Base-by-base conservation (phyloP, 345 rosid genomes). In the Aquilaria yunnanensis region DNA sequence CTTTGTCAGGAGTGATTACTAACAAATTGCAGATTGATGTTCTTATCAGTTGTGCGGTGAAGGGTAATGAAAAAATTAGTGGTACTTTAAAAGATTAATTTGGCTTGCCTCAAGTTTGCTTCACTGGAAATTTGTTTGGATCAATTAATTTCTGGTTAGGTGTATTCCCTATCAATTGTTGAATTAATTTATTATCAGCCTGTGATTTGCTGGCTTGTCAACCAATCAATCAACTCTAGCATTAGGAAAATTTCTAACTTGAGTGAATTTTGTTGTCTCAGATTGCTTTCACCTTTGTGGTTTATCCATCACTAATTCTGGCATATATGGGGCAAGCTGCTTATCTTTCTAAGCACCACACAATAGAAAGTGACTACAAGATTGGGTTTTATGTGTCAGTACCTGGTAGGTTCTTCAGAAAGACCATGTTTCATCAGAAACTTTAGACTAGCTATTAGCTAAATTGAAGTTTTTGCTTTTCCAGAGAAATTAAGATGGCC, bases 251-350 rank as follows among this genome's bases (percentile, higher is more conserved):
- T 34, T 43, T 54, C 64, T 48, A 67, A 56, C 30, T 31, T 16
- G 70, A 10, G 51, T 51, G 41, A 47, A 48, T 10, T 51, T 69
- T 67, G 63, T 61, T 72, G 75, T 34, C 41, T 34, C 91, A 94
- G 97, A 80, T 94, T 62, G 99, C 99, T 11, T 94, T 94, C 78
- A 86, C 95, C 51, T 83, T 76, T 5, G 75, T 88, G 75, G 99
- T 94, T 53, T 94, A 94, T 66, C 99, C 99, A 13, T 86, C 99
- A 2, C 74, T 94, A 72, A 89, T 94, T 72, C 89, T 94, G 48
- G 99, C 99, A 61, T 94, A 94, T 63, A 94, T 94, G 99, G 99
- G 99, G 61, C 99, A 94, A 80, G 99, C 99, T 30, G 97, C 99
- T 32, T 88, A 83, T 75, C 83, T 94, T 30, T 94, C 99, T 34